Base-by-base conservation (phyloP, 352 stramenopile genomes). In the Globisporangium megalacanthum region DNA sequence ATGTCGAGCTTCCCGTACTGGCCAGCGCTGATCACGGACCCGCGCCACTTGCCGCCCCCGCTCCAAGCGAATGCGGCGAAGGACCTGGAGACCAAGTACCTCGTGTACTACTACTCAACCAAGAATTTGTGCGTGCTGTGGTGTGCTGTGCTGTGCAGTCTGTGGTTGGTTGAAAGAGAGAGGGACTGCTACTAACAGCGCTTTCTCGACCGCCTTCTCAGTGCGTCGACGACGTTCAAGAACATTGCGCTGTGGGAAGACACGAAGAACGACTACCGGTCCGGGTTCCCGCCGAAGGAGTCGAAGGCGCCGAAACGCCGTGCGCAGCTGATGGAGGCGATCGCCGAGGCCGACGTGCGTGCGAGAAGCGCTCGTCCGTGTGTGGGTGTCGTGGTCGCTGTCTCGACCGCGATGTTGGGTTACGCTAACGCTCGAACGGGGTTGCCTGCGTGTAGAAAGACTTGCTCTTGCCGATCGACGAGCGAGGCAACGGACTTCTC, bases 1-100 rank as follows among this genome's bases (percentile, higher is more conserved):
- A 94, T 94, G 81, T 69, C 67, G 8, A 75, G 84, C 4, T 94
- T 83, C 52, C 84, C 84, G 41, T 94, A 85, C 67, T 94, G 84
- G 84, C 84, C 84, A 20, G 80, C 69, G 29, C 64, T 92, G 46
- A 87, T 94, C 54, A 79, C 72, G 19, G 78, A 92, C 50, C 84
- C 82, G 19, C 66, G 73, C 0, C 60, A 75, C 29, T 48, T 92
- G 50, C 66, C 73, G 2, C 1, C 20, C n/a, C 75, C 78, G n/a
- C 52, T 81, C 5, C 79, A 87, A 45, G 60, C 68, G 9, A 58
- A 50, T 6, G 76, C 70, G 3, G 37, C 85, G 44, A 87, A 89
- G 56, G 60, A 70, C n/a, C 33, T 91, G 39, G 79, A 88, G 25
- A 77, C 69, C 14, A 88, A 91, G 57, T 90, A 75, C 58, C 59